Base-by-base conservation (phyloP, 192 early-diverging fungal species). In the Physocladia obscura region DNA sequence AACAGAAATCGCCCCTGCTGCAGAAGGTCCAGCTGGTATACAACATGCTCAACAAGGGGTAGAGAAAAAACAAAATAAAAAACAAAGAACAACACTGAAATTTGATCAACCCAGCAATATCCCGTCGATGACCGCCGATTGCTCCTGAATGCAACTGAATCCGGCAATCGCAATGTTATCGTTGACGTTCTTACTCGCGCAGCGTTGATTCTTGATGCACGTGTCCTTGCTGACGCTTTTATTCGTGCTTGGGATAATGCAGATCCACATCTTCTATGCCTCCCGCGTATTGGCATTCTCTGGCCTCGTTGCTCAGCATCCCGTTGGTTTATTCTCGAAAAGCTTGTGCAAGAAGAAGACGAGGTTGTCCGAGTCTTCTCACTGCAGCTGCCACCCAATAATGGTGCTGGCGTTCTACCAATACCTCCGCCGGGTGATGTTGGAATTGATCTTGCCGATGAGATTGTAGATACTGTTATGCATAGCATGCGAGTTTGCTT, bases 81-180 rank as follows among this genome's bases (percentile, higher is more conserved):
- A n/a, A n/a, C n/a, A n/a, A n/a, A n/a, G n/a, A n/a, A n/a, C n/a
- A n/a, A n/a, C n/a, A n/a, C n/a, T n/a, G n/a, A n/a, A n/a, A n/a
- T n/a, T n/a, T n/a, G n/a, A n/a, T n/a, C n/a, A n/a, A n/a, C n/a
- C n/a, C n/a, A n/a, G n/a, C n/a, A 32, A 6, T 62, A 27, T 62
- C 60, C 57, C 32, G 57, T 73, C 40, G 71, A 73, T 32, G 71
- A 73, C 62, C 71, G 71, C 24, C 61, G 71, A 8, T 34, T 56
- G 0, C 48, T 73, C 21, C 56, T 73, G 15, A 55, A 73, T 32
- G 71, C 71, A 4, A 55, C 48, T 27, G 63, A 69, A 19, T 6
- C 22, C 19, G 71, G 71, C 22, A 44, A 67, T 32, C 19, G 19
- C 37, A 35, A 27, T 24, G 52, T 44, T 29, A n/a, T 73, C 3